Evolutionary conservation across 1,139 yeast species (phyloP).

Genomic region (Yamadazyma oceani): DNA sequence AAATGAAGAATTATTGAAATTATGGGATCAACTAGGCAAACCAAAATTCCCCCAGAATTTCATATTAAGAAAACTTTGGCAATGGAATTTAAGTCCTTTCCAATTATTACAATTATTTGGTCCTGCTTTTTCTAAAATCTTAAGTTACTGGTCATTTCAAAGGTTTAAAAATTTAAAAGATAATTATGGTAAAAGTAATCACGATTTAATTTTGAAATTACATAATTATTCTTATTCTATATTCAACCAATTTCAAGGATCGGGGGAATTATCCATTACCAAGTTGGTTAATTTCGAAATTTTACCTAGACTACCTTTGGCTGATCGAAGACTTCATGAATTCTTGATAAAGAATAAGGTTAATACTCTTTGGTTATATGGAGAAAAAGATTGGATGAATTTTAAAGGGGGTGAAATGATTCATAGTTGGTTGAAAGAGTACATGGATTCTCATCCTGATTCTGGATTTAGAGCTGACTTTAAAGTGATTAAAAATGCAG

Average conservation of each 20-base stretch:
- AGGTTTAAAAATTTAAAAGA: slow-evolving; percentile 34
- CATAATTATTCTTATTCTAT: slow-evolving; percentile 45
- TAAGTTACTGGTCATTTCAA: slow-evolving; percentile 45
- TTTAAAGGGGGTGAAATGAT: slow-evolving; percentile 40
- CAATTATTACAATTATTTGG: slow-evolving; percentile 39
- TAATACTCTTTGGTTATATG: slow-evolving; percentile 39
- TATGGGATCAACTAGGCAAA: slow-evolving; percentile 38
- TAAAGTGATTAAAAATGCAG: slow-evolving; percentile 34
- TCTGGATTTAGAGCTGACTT: slow-evolving; percentile 21
- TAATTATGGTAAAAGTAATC: slow-evolving; percentile 17
- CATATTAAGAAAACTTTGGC: slow-evolving; percentile 38
- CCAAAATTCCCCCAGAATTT: slow-evolving; percentile 41
- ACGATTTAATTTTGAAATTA: slow-evolving; percentile 32
- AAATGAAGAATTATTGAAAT: slow-evolving; percentile 21
- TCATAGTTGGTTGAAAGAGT: slow-evolving; percentile 22
- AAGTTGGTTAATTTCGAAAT: slow-evolving; percentile 43
- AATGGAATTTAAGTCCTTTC: slow-evolving; percentile 41
- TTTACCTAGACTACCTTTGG: slow-evolving; percentile 39
- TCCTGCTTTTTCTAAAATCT: slow-evolving; percentile 41
- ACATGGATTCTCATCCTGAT: background rate
- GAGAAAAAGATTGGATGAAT: slow-evolving; percentile 50
- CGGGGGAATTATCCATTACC: slow-evolving; percentile 48
- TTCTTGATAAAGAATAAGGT: slow-evolving; percentile 26
- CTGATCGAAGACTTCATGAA: slow-evolving; percentile 41
- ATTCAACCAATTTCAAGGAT: slow-evolving; percentile 45